A percentile compares a stretch with the other conserved stretches of the same genome.
Conservation (phyloP, 75 land plant species). For the Pseudotsuga menziesii region DNA sequence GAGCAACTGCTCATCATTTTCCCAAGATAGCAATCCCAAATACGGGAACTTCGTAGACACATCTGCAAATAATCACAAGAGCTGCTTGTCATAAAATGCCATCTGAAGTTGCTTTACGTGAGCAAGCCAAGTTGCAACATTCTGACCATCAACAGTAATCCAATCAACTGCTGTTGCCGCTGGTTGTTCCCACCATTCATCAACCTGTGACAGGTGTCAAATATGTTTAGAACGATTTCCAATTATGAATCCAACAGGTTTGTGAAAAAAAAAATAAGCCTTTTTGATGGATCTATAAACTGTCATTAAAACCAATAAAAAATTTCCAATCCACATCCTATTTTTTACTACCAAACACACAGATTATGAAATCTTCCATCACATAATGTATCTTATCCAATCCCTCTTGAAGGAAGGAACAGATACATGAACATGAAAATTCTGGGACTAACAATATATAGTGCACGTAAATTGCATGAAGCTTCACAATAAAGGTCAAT, state of each 20-base stretch:
- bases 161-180: slow-evolving; percentile 96
- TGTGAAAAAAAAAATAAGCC: background rate
- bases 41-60: too few relatives aligned
- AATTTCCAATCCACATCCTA: background rate
- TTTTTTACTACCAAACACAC: background rate
- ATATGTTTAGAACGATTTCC: background rate
- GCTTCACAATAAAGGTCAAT: too few relatives aligned
- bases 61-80: slow-evolving; percentile 1
- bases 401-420: background rate
- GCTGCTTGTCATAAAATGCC: slow-evolving; percentile 86
- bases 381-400: background rate
- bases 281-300: background rate
- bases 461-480: too few relatives aligned
- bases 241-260: background rate
- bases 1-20: too few relatives aligned
- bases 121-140: slow-evolving; percentile 90
- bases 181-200: slow-evolving; percentile 99
- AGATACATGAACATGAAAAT: background rate
- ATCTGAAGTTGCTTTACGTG: slow-evolving; percentile 95
- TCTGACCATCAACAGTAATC: slow-evolving; percentile 92
- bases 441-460: too few relatives aligned
- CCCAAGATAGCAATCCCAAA: too few relatives aligned
- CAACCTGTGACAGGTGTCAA: slow-evolving; percentile 57
- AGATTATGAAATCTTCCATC: background rate
- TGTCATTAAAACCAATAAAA: background rate